Evolutionary conservation across 2,329 filamentous ascomycete genomes (phyloP).

Genomic region (Atkinsonella hypoxylon): DNA sequence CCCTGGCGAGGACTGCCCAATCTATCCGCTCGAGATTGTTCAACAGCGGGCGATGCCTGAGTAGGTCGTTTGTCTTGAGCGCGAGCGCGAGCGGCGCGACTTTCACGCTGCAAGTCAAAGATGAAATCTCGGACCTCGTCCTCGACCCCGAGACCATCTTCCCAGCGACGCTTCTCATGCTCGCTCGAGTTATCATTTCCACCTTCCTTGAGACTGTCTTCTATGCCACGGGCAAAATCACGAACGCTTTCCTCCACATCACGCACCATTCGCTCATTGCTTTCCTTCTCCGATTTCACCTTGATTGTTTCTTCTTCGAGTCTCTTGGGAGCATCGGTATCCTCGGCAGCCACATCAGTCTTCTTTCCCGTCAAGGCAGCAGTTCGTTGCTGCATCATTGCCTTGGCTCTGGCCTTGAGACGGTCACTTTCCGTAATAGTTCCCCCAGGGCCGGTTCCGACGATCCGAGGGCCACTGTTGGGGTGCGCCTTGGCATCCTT

Average conservation of each 20-base stretch:
- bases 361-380: conserved; percentile 85
- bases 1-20: conserved; percentile 35
- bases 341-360: conserved; percentile 54
- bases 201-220: conserved; percentile 77
- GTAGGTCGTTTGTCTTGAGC: conserved; percentile 42
- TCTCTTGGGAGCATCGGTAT: conserved; percentile 67
- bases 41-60: conserved; percentile 27
- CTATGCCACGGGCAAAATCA: conserved; percentile 74
- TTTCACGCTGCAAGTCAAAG: conserved; percentile 83
- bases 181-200: conserved; percentile 64
- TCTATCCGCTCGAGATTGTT: conserved; percentile 30
- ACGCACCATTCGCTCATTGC: conserved; percentile 90
- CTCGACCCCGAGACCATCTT: conserved; percentile 90
- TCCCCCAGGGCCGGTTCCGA: conserved; percentile 88
- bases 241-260: conserved; percentile 95
- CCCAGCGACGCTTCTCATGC: conserved; percentile 88
- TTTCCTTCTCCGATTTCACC: conserved; percentile 74
- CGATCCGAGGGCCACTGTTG: conserved; percentile 63
- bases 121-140: conserved; percentile 97
- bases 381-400: conserved; percentile 97
- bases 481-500: conserved; percentile 90
- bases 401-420: conserved; percentile 86
- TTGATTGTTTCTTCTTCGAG: conserved; percentile 80
- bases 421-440: conserved; percentile 85
- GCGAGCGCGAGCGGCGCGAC: conserved; percentile 60